phyloP scores from a whole-genome alignment of 2,329 filamentous ascomycete genomes.

The Neobulgaria alba region DNA sequence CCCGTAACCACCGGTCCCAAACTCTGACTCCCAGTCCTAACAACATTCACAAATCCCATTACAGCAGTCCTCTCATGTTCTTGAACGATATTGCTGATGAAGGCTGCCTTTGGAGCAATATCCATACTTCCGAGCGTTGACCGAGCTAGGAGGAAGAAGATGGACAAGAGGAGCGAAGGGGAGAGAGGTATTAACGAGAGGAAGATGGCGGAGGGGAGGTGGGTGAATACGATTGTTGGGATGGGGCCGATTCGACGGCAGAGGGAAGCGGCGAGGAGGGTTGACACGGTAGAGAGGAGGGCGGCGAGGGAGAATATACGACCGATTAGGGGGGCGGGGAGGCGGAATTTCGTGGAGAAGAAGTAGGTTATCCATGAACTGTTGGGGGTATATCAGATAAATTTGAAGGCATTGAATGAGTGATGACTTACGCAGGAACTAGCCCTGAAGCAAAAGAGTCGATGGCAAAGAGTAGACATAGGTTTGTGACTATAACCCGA shows the following conservation, averaged over 20 bases:
- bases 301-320: slow-evolving; percentile 46
- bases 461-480: slow-evolving; percentile 59
- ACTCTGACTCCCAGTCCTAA: slow-evolving; percentile 57
- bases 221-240: slow-evolving; percentile 65
- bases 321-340: slow-evolving; percentile 42
- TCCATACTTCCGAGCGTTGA: slow-evolving; percentile 62
- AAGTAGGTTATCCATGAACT: slow-evolving; percentile 51
- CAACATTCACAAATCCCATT: slow-evolving; percentile 61
- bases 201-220: slow-evolving; percentile 40
- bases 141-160: slow-evolving; percentile 53
- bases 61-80: slow-evolving; percentile 61
- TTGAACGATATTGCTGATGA: slow-evolving; percentile 56
- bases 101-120: slow-evolving; percentile 59
- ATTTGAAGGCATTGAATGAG: slow-evolving; percentile 21
- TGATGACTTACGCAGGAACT: slow-evolving; percentile 47
- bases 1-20: slow-evolving; percentile 57
- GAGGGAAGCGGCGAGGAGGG: slow-evolving; percentile 32
- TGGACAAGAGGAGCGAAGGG: slow-evolving; percentile 41
- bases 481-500: slow-evolving; percentile 43
- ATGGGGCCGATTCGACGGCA: slow-evolving; percentile 48
- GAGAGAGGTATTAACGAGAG: slow-evolving; percentile 55
- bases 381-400: slow-evolving; percentile 31
- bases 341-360: slow-evolving; percentile 39
- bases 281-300: slow-evolving; percentile 33
- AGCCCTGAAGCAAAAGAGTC: slow-evolving; percentile 66